These are phyloP conservation scores for Rhizopogon sp. DNA, from an alignment of 768 basidiomycete species.

Conservation along the genomic window DNA sequence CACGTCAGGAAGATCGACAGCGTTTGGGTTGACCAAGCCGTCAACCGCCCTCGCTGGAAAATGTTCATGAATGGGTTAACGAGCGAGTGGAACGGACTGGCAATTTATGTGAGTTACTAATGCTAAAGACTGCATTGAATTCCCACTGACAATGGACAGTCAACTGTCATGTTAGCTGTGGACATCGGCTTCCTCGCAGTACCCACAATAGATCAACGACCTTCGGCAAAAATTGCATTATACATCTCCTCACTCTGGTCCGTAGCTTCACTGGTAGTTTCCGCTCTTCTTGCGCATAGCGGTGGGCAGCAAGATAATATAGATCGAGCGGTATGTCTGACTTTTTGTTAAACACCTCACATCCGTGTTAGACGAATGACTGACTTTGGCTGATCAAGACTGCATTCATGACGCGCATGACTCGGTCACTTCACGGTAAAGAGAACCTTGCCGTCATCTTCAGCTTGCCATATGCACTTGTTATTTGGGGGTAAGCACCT, in stretches of 20 bases:
- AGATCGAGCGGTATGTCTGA: slow-evolving; percentile 33
- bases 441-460: slow-evolving; percentile 44
- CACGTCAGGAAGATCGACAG: slow-evolving; percentile 25
- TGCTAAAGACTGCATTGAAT: neutral
- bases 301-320: slow-evolving; percentile 32
- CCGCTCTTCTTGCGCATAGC: slow-evolving; percentile 2
- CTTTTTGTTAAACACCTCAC: neutral
- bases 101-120: slow-evolving; percentile 6
- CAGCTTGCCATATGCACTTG: slow-evolving; percentile 44
- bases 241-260: slow-evolving; percentile 6
- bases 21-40: slow-evolving; percentile 5
- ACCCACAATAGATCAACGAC: slow-evolving; percentile 16
- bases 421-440: slow-evolving; percentile 25
- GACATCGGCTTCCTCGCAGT: slow-evolving; percentile 31
- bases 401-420: slow-evolving; percentile 7
- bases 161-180: slow-evolving; percentile 29
- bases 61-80: slow-evolving; percentile 18
- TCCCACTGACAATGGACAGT: slow-evolving; percentile 7
- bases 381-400: neutral
- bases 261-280: slow-evolving; percentile 7
- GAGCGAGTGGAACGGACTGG: slow-evolving; percentile 6
- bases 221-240: neutral
- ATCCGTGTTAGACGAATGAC: neutral
- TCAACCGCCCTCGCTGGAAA: slow-evolving; percentile 12
- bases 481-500: slow-evolving; percentile 46